These are phyloP conservation scores for Podospora conica DNA, from an alignment of 495 filamentous ascomycete genomes.

Conservation along the genomic window DNA sequence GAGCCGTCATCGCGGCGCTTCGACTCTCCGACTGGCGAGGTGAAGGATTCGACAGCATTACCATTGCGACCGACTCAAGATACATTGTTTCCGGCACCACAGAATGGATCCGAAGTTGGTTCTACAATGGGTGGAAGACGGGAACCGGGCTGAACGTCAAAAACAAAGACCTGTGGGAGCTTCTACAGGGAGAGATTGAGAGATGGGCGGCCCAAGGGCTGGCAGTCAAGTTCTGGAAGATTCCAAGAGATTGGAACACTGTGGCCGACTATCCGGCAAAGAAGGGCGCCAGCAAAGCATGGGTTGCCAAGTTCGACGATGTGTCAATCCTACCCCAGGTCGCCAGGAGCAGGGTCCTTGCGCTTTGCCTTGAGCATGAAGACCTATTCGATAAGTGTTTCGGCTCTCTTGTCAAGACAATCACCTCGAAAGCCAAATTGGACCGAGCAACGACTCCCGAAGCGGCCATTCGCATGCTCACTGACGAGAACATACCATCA, in stretches of 20 bases:
- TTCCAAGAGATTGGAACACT: constrained; percentile 35
- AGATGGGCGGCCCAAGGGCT: constrained; percentile 18
- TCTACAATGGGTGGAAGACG: constrained; percentile 35
- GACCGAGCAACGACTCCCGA: constrained; percentile 1
- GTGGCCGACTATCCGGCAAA: constrained; percentile 39
- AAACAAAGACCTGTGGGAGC: constrained; percentile 41
- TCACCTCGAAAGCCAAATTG: neutral
- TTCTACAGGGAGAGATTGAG: constrained; percentile 31
- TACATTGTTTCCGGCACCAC: constrained; percentile 39
- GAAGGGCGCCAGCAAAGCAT: constrained; percentile 18
- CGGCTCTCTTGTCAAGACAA: neutral
- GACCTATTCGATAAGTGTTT: neutral
- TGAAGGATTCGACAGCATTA: constrained; percentile 34
- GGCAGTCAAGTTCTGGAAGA: constrained; percentile 40
- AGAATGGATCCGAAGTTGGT: constrained; percentile 35
- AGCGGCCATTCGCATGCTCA: constrained; percentile 13
- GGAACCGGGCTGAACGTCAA: constrained; percentile 19
- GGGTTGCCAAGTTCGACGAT: neutral
- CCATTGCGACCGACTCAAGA: constrained; percentile 44
- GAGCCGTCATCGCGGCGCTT: constrained; percentile 36
- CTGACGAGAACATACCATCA: neutral
- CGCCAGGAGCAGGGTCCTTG: neutral
- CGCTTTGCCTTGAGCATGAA: neutral
- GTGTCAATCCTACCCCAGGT: neutral
- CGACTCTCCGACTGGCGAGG: constrained; percentile 29